These are phyloP conservation scores for Lichtheimia hyalospora DNA, from an alignment of 371 early-diverging fungal species.

Conservation along the genomic window DNA sequence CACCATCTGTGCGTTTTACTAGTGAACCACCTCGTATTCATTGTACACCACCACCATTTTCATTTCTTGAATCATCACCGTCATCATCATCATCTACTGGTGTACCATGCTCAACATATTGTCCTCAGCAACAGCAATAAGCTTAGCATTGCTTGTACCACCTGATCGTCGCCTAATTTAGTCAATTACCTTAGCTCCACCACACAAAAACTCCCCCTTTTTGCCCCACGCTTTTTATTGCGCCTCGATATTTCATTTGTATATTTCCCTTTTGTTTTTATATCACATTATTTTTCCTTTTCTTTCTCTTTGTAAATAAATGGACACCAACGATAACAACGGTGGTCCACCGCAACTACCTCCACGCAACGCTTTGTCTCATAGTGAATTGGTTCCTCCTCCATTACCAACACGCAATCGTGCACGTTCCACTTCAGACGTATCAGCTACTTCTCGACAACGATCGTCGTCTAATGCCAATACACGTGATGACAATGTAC, in stretches of 20 bases:
- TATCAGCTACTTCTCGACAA: neutral
- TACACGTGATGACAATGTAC: neutral
- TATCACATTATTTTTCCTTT: neutral
- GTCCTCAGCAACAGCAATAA: no score
- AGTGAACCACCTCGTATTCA: no score
- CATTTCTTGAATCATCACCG: no score
- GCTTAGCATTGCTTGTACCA: no score
- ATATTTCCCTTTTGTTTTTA: neutral
- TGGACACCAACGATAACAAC: neutral
- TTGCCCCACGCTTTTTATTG: neutral
- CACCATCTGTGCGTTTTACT: no score
- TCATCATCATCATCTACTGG: no score
- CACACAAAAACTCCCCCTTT: neutral
- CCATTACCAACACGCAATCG: conserved; percentile 3
- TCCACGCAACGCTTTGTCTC: conserved; percentile 6
- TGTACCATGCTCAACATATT: no score
- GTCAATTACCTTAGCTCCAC: neutral
- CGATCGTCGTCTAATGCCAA: neutral
- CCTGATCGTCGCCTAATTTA: no score
- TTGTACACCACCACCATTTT: no score
- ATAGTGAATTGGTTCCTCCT: neutral
- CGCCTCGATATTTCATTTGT: neutral
- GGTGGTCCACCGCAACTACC: conserved; percentile 3
- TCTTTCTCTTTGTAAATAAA: neutral
- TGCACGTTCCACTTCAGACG: conserved; percentile 6